These are phyloP conservation scores for Hymenotorrendiella dingleyae DNA, from an alignment of 2,329 filamentous ascomycete species.

Conservation along the genomic window DNA sequence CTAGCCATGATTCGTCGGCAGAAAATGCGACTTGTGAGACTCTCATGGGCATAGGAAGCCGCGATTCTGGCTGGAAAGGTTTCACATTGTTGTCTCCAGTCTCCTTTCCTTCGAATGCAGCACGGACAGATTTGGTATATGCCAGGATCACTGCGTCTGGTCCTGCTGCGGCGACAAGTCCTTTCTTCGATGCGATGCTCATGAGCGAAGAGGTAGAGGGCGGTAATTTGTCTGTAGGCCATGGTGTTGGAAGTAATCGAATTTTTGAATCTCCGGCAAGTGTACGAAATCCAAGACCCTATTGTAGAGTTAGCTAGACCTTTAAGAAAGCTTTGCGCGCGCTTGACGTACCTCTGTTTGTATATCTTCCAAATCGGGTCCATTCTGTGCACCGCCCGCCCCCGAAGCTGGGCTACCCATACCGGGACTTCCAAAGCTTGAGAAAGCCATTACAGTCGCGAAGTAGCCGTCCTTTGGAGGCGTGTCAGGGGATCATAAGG, in stretches of 20 bases:
- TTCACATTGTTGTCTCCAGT: slow-evolving; percentile 59
- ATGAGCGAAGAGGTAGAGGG: slow-evolving; percentile 75
- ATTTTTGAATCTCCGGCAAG: slow-evolving; percentile 77
- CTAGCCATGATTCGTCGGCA: slow-evolving; percentile 77
- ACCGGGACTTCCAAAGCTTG: slow-evolving; percentile 48
- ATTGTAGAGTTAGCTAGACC: slow-evolving; percentile 11
- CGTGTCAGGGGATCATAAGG: slow-evolving; percentile 29
- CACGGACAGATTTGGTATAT: slow-evolving; percentile 70
- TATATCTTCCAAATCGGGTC: slow-evolving; percentile 68
- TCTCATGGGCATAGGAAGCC: slow-evolving; percentile 64
- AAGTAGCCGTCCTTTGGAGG: slow-evolving; percentile 33
- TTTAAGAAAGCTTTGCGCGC: slow-evolving; percentile 7
- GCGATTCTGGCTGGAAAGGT: slow-evolving; percentile 66
- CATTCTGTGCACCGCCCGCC: slow-evolving; percentile 41
- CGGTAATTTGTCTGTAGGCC: slow-evolving; percentile 61
- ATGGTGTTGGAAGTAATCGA: slow-evolving; percentile 69
- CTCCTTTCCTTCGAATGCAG: slow-evolving; percentile 60
- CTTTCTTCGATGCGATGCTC: slow-evolving; percentile 71
- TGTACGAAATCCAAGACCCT: slow-evolving; percentile 75
- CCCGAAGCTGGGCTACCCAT: slow-evolving; percentile 35
- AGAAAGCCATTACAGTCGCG: slow-evolving; percentile 56
- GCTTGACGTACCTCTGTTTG: slow-evolving; percentile 65
- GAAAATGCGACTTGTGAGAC: slow-evolving; percentile 89
- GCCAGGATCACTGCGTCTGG: slow-evolving; percentile 74
- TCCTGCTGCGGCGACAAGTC: slow-evolving; percentile 80